phyloP scores from a whole-genome alignment of 1,284 basidiomycete genomes.

The Anthracocystis panici-leucophaei region DNA sequence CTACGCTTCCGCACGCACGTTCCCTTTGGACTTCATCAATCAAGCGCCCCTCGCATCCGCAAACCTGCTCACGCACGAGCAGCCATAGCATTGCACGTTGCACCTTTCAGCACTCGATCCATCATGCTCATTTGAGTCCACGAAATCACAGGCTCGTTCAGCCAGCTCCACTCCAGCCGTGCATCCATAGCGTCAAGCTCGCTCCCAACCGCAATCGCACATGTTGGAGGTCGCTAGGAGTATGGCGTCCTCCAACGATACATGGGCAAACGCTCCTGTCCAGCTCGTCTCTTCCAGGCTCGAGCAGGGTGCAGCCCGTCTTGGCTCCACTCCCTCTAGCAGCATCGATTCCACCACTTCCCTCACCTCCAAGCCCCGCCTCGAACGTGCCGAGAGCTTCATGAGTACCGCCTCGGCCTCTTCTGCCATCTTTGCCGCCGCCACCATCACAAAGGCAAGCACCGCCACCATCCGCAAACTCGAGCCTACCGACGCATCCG shows the following conservation, averaged over 20 bases:
- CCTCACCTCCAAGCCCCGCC: slow-evolving; percentile 6
- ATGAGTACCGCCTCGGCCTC: slow-evolving; percentile 32
- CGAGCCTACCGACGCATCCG: slow-evolving; percentile 18
- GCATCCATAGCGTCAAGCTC: no score
- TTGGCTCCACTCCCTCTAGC: slow-evolving; percentile 18
- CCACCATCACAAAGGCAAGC: slow-evolving; percentile 45
- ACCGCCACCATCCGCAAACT: slow-evolving; percentile 43
- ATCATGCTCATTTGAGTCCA: background rate
- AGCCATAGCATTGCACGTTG: background rate
- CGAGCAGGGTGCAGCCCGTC: slow-evolving; percentile 31
- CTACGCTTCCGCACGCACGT: background rate
- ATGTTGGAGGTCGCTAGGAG: slow-evolving; percentile 33
- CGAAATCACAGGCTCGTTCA: no score
- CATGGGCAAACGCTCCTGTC: slow-evolving; percentile 33
- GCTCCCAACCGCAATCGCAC: background rate
- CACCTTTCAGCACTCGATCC: background rate
- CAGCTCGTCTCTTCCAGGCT: slow-evolving; percentile 45
- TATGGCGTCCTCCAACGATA: slow-evolving; percentile 16
- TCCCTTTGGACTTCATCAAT: slow-evolving; percentile 2
- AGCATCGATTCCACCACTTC: slow-evolving; percentile 29
- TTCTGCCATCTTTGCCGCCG: slow-evolving; percentile 23
- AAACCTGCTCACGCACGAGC: background rate
- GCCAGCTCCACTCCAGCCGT: background rate
- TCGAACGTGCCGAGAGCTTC: slow-evolving; percentile 40
- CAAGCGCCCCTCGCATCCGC: background rate